Base-by-base conservation (phyloP, 2,329 filamentous ascomycete species). In the Monosporascus sp. region DNA sequence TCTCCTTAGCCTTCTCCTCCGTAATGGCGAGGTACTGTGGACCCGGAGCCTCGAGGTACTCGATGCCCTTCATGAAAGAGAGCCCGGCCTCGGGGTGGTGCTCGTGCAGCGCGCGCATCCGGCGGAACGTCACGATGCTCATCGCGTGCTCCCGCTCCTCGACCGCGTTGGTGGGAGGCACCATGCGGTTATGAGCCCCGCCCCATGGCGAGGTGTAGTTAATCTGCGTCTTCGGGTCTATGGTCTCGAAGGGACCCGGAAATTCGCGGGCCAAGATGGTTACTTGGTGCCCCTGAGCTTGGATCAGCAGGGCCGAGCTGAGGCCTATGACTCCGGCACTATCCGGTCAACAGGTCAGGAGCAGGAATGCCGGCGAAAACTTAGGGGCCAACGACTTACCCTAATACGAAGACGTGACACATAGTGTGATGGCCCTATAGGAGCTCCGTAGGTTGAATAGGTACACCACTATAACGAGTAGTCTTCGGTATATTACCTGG, bases 161-260 rank as follows among this genome's bases (percentile, higher is more conserved):
- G 5, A 58, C 48, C 14, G 63, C 62, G 37, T 66, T 62, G 8
- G 60, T 62, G 38, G 73, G 73, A 2, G 75, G 75, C 37, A 81
- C 75, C 60, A 74, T 78, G 41, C 79, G 73, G 57, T 81, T 79
- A 60, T 83, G 78, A 2, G 80, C 79, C 11, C 80, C 80, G 37
- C 74, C 80, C 79, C 79, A 82, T 49, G 79, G 78, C 31, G 80
- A 82, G 15, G 80, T 77, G 62, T 76, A 83, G 68, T 82, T 73
- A 61, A 79, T 74, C 52, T 72, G 65, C 1, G 66, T 55, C 15
- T 55, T 55, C 5, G 69, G 61, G 53, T 76, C 71, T 37, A 75
- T 67, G 14, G 73, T 71, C 61, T 78, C 76, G 47, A 71, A 76
- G 9, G 75, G 72, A n/a, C 62, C 65, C 9, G 76, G 76, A 47